These are phyloP conservation scores for Ophiostoma angusticollis DNA, from an alignment of 2,329 filamentous ascomycete species.

Conservation along the genomic window DNA sequence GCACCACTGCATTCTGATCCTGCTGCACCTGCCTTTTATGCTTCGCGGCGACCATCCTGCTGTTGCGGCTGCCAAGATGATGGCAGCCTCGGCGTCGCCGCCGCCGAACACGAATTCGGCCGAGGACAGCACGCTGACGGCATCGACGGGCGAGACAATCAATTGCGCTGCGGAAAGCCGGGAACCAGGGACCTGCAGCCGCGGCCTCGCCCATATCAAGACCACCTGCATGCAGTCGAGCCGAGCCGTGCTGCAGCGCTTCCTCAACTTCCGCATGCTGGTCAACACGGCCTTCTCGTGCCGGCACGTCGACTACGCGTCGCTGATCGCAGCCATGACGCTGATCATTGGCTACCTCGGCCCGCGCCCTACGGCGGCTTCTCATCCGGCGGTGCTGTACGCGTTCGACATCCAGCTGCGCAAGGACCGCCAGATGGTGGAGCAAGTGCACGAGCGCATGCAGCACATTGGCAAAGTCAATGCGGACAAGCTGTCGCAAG, in stretches of 20 bases:
- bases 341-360: constrained; percentile 38
- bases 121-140: no score
- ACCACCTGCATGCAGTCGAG: constrained; percentile 35
- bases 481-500: constrained; percentile 28
- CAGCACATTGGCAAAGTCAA: constrained; percentile 25
- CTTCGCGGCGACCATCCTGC: constrained; percentile 19
- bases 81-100: background rate
- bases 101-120: no score
- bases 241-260: constrained; percentile 36
- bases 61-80: constrained; percentile 17
- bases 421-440: constrained; percentile 26
- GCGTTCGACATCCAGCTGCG: constrained; percentile 17
- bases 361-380: constrained; percentile 10
- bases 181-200: background rate
- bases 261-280: constrained; percentile 31
- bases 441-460: constrained; percentile 26
- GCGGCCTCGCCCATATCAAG: constrained; percentile 32
- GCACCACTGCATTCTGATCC: constrained; percentile 36
- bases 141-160: no score
- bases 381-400: constrained; percentile 2
- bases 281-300: constrained; percentile 27
- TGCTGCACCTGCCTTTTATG: constrained; percentile 44
- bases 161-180: background rate
- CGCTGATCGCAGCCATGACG: constrained; percentile 37
- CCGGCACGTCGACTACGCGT: constrained; percentile 38